Evolutionary conservation across 2,329 filamentous ascomycete species (phyloP), one percentile per base, ranked within the genome.

Genomic region (Scleromitrula shiraiana): DNA sequence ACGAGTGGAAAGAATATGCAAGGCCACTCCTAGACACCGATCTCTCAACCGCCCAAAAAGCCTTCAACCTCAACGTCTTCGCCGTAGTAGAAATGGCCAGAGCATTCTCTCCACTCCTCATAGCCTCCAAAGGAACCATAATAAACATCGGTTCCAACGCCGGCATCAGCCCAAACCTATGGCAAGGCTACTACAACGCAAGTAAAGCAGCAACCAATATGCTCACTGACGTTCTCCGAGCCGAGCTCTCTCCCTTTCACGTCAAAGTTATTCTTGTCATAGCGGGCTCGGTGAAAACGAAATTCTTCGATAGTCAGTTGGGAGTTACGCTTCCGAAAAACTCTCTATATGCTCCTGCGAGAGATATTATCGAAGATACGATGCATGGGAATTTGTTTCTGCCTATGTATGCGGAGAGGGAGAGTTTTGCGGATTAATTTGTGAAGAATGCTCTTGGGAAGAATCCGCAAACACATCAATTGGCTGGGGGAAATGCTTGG

Each of bases 61-160:
- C 60, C 22, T 66, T 63, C 36, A 60, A 65, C 29, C 52, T 60
- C 37, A 66, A 66, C 24, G 56, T 65, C 38, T 64, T 64, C 41
- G 61, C 53, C 12, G 50, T 61, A 5, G 55, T 66, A 40, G 52
- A 55, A 14, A 56, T 64, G n/a, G 61, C 60, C 8, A 56, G 65
- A 39, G 57, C 57, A 7, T 65, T 66, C 39, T 44, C 58, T 10
- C 56, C 61, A 10, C 50, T 65, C 8, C 46, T 57, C 6, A 54
- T 57, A 12, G 26, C 37, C 5, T 43, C 56, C 1, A 55, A 58
- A 41, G 70, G 71, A 17, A 70, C 65, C 2, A 68, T 72, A 53
- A 64, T 73, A n/a, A 69, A 71, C 44, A 63, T 72, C 50, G 70
- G 70, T 30, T 70, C 67, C 15, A 46, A 64, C 5, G 50, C 50